Evolutionary conservation across 208 protist genomes (phyloP).

Genomic region (Leptomonas pyrrhocoris): DNA sequence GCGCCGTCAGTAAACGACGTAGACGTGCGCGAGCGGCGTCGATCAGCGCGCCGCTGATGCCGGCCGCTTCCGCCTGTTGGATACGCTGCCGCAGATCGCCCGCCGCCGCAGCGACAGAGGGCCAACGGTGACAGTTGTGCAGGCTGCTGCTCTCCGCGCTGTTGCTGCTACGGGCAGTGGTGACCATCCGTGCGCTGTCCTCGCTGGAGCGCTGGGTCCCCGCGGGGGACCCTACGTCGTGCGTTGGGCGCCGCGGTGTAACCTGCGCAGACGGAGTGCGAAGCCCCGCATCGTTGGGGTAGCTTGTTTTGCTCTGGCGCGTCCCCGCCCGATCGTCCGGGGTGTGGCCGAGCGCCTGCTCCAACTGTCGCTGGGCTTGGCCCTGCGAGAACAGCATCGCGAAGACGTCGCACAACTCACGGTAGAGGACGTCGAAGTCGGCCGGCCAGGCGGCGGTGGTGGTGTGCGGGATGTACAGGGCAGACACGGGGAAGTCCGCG

Average conservation of each 20-base stretch:
- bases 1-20: slow-evolving; percentile 38
- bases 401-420: slow-evolving; percentile 47
- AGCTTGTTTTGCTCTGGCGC: neutral
- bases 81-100: slow-evolving; percentile 40
- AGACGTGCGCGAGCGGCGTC: slow-evolving; percentile 52
- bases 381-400: slow-evolving; percentile 35
- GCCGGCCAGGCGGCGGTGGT: slow-evolving; percentile 49
- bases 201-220: slow-evolving; percentile 17
- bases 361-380: slow-evolving; percentile 44
- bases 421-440: slow-evolving; percentile 44
- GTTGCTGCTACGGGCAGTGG: slow-evolving; percentile 1
- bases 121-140: too few relatives aligned
- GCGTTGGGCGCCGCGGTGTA: slow-evolving; percentile 20
- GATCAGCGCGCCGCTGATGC: slow-evolving; percentile 43
- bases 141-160: slow-evolving; percentile 5
- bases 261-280: slow-evolving; percentile 18
- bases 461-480: slow-evolving; percentile 48
- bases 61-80: slow-evolving; percentile 51
- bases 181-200: slow-evolving; percentile 1
- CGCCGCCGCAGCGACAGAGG: neutral
- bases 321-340: neutral
- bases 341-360: slow-evolving; percentile 24
- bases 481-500: slow-evolving; percentile 16
- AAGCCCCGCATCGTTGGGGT: neutral
- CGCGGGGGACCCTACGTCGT: neutral